phyloP scores from a whole-genome alignment of 129 eudicot species.

The Silybum marianum region DNA sequence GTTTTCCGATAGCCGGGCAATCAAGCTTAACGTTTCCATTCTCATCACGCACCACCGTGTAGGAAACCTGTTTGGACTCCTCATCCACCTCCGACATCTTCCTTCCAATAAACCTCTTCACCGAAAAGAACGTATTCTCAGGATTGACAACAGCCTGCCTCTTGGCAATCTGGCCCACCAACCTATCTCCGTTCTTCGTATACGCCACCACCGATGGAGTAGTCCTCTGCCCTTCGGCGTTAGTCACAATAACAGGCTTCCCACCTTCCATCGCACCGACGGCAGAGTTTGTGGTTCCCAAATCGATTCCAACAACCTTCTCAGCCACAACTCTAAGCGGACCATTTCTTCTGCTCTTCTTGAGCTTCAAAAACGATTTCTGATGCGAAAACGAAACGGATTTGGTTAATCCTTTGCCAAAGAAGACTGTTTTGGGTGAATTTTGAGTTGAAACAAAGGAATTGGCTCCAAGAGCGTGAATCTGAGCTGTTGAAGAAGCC shows the following conservation, averaged over 20 bases:
- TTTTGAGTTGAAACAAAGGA: constrained; percentile 24
- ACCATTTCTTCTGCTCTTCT: constrained; percentile 16
- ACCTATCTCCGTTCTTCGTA: constrained; percentile 79
- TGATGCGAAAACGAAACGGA: constrained; percentile 39
- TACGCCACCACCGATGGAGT: constrained; percentile 97
- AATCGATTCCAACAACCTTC: constrained; percentile 89
- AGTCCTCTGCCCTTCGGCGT: constrained; percentile 88
- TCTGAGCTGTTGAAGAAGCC: constrained; percentile 75
- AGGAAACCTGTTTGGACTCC: constrained; percentile 89
- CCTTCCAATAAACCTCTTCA: constrained; percentile 95
- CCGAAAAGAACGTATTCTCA: constrained; percentile 82
- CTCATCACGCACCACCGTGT: constrained; percentile 79
- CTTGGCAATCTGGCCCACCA: constrained; percentile 95
- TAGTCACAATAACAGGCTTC: constrained; percentile 82
- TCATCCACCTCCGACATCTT: constrained; percentile 94
- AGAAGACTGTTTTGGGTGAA: constrained; percentile 47
- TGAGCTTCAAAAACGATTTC: constrained; percentile 37
- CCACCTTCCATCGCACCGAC: constrained; percentile 99
- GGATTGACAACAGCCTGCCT: constrained; percentile 96
- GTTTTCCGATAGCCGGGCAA: constrained; percentile 93
- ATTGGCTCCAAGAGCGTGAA: constrained; percentile 54
- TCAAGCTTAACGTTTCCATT: constrained; percentile 96
- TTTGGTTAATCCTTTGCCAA: constrained; percentile 53
- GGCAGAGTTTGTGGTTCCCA: constrained; percentile 92
- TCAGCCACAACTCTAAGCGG: constrained; percentile 66